Evolutionary conservation across 768 basidiomycete genomes (phyloP).

Genomic region (Multifurca ochricompacta): DNA sequence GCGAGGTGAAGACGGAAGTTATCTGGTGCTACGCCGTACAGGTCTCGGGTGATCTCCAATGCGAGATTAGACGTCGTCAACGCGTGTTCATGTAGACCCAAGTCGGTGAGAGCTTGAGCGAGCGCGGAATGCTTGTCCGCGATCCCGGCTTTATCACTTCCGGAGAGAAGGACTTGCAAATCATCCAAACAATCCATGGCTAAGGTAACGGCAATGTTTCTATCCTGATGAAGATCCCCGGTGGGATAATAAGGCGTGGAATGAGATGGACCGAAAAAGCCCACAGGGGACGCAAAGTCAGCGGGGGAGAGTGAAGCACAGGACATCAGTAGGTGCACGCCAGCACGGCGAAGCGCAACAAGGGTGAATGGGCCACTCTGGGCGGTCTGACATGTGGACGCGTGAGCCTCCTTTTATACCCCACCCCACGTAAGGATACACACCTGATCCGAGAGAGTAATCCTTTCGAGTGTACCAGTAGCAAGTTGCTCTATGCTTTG

Average conservation of each 20-base stretch:
- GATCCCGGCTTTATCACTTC: background rate
- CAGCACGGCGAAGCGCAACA: background rate
- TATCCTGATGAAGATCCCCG: slow-evolving; percentile 1
- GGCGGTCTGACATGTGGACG: no score
- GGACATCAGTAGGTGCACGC: slow-evolving; percentile 8
- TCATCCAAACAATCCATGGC: slow-evolving; percentile 8
- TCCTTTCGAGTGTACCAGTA: background rate
- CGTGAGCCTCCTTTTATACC: background rate
- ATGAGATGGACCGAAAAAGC: background rate
- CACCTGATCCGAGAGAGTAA: background rate
- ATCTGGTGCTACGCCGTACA: background rate
- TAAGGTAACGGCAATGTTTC: background rate
- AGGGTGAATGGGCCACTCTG: background rate
- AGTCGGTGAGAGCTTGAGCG: slow-evolving; percentile 11
- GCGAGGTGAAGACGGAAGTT: background rate
- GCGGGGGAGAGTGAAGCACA: slow-evolving; percentile 3
- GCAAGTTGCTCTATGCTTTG: background rate
- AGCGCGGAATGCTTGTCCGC: background rate
- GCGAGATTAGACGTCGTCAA: background rate
- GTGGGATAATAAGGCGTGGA: slow-evolving; percentile 5
- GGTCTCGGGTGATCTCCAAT: background rate
- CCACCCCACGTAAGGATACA: background rate
- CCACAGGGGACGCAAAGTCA: slow-evolving; percentile 4
- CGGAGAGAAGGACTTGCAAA: background rate
- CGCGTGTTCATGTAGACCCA: slow-evolving; percentile 2